Conservation (phyloP, 768 basidiomycete genomes). For the Pleurotus salmoneostramineus region DNA sequence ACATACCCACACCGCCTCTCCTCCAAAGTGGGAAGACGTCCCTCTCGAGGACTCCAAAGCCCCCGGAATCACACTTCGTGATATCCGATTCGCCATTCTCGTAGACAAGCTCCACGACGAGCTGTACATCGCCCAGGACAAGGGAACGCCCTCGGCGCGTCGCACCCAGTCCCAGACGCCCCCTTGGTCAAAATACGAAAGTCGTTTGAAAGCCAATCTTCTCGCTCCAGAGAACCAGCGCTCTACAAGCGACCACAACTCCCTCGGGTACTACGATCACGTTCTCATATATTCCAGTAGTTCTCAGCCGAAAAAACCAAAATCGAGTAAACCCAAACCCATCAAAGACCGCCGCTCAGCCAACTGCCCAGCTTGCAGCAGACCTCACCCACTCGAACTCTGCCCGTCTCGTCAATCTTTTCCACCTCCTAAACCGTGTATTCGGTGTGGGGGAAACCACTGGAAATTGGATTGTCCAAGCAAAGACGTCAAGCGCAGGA, state of each 20-base stretch:
- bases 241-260: background rate
- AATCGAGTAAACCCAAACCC: background rate
- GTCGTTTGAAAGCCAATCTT: background rate
- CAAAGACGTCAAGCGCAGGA: background rate
- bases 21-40: background rate
- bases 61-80: slow-evolving; percentile 1
- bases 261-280: background rate
- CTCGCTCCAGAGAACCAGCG: background rate
- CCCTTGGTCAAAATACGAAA: background rate
- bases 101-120: background rate
- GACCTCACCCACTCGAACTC: slow-evolving; percentile 3
- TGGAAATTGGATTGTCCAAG: slow-evolving; percentile 15
- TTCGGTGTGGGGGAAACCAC: slow-evolving; percentile 15
- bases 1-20: background rate
- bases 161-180: background rate
- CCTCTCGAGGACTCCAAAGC: background rate
- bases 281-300: background rate
- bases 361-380: slow-evolving; percentile 5
- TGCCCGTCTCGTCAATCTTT: background rate
- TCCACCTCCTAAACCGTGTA: slow-evolving; percentile 3
- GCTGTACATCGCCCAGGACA: background rate
- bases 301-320: background rate
- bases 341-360: background rate
- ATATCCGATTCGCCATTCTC: slow-evolving; percentile 4
- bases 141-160: background rate